Evolutionary conservation across 2,329 filamentous ascomycete genomes (phyloP).

Genomic region (Colletotrichum somersetense): DNA sequence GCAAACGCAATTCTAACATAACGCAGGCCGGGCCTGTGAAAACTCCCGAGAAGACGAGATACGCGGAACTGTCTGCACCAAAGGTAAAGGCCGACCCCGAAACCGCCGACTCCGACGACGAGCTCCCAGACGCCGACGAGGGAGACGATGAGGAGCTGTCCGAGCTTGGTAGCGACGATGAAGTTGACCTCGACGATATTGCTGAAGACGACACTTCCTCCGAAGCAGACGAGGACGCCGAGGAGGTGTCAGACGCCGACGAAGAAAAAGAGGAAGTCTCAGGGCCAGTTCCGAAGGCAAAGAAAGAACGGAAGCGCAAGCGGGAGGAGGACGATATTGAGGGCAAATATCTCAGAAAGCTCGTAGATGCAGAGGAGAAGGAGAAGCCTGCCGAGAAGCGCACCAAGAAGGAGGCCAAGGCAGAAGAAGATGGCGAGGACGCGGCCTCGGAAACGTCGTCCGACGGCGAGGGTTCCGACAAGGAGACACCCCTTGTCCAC

Average conservation of each 20-base stretch:
- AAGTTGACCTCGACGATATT: slow-evolving; percentile 42
- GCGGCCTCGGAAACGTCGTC: slow-evolving; percentile 49
- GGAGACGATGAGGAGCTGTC: slow-evolving; percentile 46
- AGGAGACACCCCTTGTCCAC: slow-evolving; percentile 64
- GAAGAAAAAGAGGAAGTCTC: slow-evolving; percentile 53
- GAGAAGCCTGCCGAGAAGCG: slow-evolving; percentile 69
- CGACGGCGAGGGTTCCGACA: slow-evolving; percentile 56
- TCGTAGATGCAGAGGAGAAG: slow-evolving; percentile 69
- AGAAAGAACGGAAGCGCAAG: slow-evolving; percentile 73
- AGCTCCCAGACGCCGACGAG: slow-evolving; percentile 50
- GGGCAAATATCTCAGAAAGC: slow-evolving; percentile 75
- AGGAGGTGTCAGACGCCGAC: slow-evolving; percentile 13
- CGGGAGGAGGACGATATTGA: slow-evolving; percentile 79
- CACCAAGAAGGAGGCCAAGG: slow-evolving; percentile 56
- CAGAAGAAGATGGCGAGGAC: slow-evolving; percentile 64
- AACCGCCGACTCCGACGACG: slow-evolving; percentile 47
- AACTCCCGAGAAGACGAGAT: slow-evolving; percentile 59
- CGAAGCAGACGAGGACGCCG: slow-evolving; percentile 39
- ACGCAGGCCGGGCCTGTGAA: slow-evolving; percentile 65
- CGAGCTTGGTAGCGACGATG: slow-evolving; percentile 44
- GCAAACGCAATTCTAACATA: slow-evolving; percentile 40
- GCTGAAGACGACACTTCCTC: slow-evolving; percentile 3
- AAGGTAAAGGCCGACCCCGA: slow-evolving; percentile 51
- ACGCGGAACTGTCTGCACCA: slow-evolving; percentile 52
- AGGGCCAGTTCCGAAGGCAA: slow-evolving; percentile 56